A percentile compares a stretch with the other conserved stretches of the same genome.
Conservation (phyloP, 2,329 filamentous ascomycete species). For the Pezicula rhizophila region DNA sequence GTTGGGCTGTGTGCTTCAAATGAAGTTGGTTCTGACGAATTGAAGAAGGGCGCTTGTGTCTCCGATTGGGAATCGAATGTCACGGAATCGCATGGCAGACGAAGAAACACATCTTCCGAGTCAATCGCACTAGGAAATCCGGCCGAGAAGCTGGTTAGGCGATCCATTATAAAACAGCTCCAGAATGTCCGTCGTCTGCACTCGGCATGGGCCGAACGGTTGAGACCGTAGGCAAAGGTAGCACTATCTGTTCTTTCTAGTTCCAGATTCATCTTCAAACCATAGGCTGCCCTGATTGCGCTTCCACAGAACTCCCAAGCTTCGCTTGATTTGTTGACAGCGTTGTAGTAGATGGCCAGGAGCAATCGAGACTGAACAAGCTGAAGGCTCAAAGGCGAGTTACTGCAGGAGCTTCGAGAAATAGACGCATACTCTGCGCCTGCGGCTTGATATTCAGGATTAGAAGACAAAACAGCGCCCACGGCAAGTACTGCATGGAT, state of each 20-base stretch:
- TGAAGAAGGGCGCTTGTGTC: conserved; percentile 53
- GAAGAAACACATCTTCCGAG: conserved; percentile 59
- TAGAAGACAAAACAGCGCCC: conserved; percentile 47
- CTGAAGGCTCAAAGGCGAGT: conserved; percentile 51
- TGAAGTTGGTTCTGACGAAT: conserved; percentile 39
- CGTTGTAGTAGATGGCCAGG: conserved; percentile 60
- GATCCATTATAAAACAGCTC: conserved; percentile 65
- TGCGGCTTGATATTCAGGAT: conserved; percentile 35
- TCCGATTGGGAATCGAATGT: conserved; percentile 56
- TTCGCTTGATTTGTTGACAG: conserved; percentile 50
- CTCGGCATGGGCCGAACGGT: conserved; percentile 53
- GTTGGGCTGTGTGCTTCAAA: conserved; percentile 29
- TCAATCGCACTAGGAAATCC: conserved; percentile 50
- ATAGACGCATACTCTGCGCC: conserved; percentile 46
- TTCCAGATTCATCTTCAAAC: conserved; percentile 60
- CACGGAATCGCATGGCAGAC: conserved; percentile 55
- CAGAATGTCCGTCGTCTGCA: conserved; percentile 66
- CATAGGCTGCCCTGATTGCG: conserved; percentile 53
- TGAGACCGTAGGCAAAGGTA: conserved; percentile 51
- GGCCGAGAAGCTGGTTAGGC: conserved; percentile 54
- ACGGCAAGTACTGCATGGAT: conserved; percentile 54
- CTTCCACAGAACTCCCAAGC: conserved; percentile 59
- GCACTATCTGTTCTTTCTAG: conserved; percentile 38
- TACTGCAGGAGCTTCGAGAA: conserved; percentile 50
- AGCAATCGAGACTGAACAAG: conserved; percentile 63